Evolutionary conservation across 2,329 filamentous ascomycete genomes (phyloP).

Genomic region (Peltaster fructicola): DNA sequence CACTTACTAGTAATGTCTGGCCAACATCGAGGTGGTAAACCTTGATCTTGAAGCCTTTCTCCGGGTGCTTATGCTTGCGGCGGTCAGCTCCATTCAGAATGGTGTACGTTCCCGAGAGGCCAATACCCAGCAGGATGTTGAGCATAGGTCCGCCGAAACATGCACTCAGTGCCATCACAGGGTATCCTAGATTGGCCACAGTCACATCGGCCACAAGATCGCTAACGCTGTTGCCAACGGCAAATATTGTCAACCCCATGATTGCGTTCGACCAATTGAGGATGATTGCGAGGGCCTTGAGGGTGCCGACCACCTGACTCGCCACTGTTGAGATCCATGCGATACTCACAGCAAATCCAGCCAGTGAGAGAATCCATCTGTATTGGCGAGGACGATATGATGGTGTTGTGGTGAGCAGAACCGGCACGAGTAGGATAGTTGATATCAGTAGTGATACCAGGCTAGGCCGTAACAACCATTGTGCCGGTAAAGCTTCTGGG

Average conservation of each 20-base stretch:
- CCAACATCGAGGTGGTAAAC: constrained; percentile 73
- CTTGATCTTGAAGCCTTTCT: constrained; percentile 45
- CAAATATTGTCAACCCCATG: constrained; percentile 86
- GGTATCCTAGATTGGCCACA: constrained; percentile 79
- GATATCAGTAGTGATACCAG: constrained; percentile 36
- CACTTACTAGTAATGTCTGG: constrained; percentile 69
- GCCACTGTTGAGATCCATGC: constrained; percentile 95
- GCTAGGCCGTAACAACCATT: constrained; percentile 38
- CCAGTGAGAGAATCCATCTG: constrained; percentile 64
- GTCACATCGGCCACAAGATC: constrained; percentile 92
- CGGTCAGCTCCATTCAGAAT: constrained; percentile 53
- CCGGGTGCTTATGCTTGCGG: constrained; percentile 48
- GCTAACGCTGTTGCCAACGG: constrained; percentile 85
- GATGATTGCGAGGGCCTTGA: constrained; percentile 86
- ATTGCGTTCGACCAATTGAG: constrained; percentile 88
- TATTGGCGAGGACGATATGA: constrained; percentile 47
- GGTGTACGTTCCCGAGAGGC: constrained; percentile 80
- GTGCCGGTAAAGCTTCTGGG: constrained; percentile 29
- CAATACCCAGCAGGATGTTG: constrained; percentile 88
- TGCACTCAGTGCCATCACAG: constrained; percentile 86
- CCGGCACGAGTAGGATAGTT: constrained; percentile 43
- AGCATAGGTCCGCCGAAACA: constrained; percentile 98
- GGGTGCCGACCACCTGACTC: constrained; percentile 82
- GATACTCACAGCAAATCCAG: constrained; percentile 81
- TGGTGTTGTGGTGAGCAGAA: constrained; percentile 53